phyloP scores from a whole-genome alignment of 192 early-diverging fungal species.

The Podila verticillata region DNA sequence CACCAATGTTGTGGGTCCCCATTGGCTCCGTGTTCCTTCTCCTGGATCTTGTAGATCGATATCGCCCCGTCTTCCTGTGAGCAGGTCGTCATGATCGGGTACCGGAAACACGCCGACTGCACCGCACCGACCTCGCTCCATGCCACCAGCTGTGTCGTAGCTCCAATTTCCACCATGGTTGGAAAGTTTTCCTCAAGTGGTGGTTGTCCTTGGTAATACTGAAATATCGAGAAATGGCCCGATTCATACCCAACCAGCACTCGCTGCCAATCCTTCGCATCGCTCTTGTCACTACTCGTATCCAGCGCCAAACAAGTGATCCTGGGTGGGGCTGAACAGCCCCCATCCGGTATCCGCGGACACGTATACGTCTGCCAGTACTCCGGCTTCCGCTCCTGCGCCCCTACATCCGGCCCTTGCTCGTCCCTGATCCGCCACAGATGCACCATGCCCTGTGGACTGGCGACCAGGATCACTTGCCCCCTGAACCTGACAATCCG shows the following conservation, averaged over 20 bases:
- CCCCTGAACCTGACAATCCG: slow-evolving; percentile 29
- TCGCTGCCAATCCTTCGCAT: slow-evolving; percentile 15
- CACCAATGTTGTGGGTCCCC: slow-evolving; percentile 15
- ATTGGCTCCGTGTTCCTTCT: not conserved
- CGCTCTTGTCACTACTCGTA: not conserved
- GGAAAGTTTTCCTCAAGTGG: not conserved
- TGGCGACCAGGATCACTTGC: slow-evolving; percentile 18
- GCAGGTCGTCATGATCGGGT: slow-evolving; percentile 25
- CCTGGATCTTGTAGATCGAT: slow-evolving; percentile 29
- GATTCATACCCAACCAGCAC: slow-evolving; percentile 38
- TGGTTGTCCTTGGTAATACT: slow-evolving; percentile 1
- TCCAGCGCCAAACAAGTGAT: slow-evolving; percentile 26
- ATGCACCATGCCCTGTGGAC: slow-evolving; percentile 24
- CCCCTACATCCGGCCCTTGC: not conserved
- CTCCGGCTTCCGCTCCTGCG: slow-evolving; percentile 1
- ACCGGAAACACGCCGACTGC: slow-evolving; percentile 17
- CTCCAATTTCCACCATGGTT: slow-evolving; percentile 19
- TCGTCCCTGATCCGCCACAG: slow-evolving; percentile 23
- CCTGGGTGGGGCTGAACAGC: not conserved
- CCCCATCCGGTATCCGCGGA: not conserved
- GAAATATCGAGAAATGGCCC: slow-evolving; percentile 43
- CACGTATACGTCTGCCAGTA: slow-evolving; percentile 33
- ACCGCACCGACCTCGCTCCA: slow-evolving; percentile 32
- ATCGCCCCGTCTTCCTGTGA: slow-evolving; percentile 22
- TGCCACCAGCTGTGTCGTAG: slow-evolving; percentile 3